A percentile compares a stretch with the other conserved stretches of the same genome.
Conservation (phyloP, 2,329 filamentous ascomycete genomes). For the Arthrobotrys sinensis region DNA sequence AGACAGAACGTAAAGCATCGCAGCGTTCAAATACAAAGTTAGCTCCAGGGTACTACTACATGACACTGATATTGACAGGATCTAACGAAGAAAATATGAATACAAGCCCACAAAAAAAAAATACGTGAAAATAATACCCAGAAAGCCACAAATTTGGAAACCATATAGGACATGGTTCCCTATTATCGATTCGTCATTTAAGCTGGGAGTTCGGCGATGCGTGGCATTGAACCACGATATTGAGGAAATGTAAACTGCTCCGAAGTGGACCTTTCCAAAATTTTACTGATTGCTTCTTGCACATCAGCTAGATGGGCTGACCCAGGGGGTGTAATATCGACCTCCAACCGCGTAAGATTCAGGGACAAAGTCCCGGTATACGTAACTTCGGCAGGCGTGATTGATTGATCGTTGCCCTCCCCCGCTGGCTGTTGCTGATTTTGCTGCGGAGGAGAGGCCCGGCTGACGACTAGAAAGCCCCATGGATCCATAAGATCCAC, state of each 20-base stretch:
- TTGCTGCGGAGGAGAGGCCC: not conserved
- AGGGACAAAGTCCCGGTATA: not conserved
- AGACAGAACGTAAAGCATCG: too few relatives aligned
- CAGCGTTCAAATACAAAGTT: too few relatives aligned
- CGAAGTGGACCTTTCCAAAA: not conserved
- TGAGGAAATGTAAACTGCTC: too few relatives aligned
- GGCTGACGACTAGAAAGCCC: not conserved
- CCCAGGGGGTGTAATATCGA: not conserved
- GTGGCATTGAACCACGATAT: not conserved
- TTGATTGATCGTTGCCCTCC: not conserved
- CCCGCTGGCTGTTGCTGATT: not conserved
- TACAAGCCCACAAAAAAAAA: too few relatives aligned
- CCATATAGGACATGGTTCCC: too few relatives aligned
- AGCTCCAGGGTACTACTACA: too few relatives aligned
- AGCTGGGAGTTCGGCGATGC: not conserved
- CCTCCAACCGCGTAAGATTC: not conserved
- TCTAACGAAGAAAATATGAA: too few relatives aligned
- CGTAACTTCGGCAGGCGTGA: not conserved
- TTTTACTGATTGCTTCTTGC: not conserved
- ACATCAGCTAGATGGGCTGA: not conserved
- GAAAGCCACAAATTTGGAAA: too few relatives aligned
- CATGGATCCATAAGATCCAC: conserved; percentile 10
- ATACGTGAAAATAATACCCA: too few relatives aligned
- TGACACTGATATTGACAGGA: too few relatives aligned
- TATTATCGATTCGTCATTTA: not conserved